phyloP scores from a whole-genome alignment of 2,329 filamentous ascomycete species.

The Cytospora chrysosperma region DNA sequence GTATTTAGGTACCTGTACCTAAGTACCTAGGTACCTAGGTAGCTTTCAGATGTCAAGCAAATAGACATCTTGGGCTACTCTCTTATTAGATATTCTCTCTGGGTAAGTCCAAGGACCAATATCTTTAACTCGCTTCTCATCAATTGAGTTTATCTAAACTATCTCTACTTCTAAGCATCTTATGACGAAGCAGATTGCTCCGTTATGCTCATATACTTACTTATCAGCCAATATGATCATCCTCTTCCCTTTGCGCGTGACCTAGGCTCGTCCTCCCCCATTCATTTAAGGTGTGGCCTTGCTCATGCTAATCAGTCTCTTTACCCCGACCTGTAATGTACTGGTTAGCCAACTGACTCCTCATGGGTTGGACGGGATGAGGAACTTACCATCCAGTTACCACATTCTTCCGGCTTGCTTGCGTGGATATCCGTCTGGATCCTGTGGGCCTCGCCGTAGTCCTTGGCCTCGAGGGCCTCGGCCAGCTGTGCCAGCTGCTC shows the following conservation, averaged over 20 bases:
- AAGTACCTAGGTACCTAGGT: background rate
- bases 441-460: conserved; percentile 66
- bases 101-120: background rate
- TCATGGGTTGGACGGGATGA: background rate
- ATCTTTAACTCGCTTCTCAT: background rate
- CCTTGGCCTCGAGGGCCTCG: conserved; percentile 63
- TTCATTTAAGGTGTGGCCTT: conserved; percentile 61
- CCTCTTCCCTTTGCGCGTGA: background rate
- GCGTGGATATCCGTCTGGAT: conserved; percentile 75
- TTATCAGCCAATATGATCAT: background rate
- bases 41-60: background rate
- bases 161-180: background rate
- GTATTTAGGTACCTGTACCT: background rate
- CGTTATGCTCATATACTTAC: background rate
- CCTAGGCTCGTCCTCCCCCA: background rate
- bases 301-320: conserved; percentile 77
- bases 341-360: conserved; percentile 39
- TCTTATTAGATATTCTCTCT: no score
- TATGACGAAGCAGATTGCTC: background rate
- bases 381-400: conserved; percentile 78
- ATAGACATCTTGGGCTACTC: no score
- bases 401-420: conserved; percentile 76
- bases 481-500: conserved; percentile 64
- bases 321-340: conserved; percentile 65
- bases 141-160: background rate